Evolutionary conservation across 2,329 filamentous ascomycete genomes (phyloP).

Genomic region (Xylariaceae sp.): DNA sequence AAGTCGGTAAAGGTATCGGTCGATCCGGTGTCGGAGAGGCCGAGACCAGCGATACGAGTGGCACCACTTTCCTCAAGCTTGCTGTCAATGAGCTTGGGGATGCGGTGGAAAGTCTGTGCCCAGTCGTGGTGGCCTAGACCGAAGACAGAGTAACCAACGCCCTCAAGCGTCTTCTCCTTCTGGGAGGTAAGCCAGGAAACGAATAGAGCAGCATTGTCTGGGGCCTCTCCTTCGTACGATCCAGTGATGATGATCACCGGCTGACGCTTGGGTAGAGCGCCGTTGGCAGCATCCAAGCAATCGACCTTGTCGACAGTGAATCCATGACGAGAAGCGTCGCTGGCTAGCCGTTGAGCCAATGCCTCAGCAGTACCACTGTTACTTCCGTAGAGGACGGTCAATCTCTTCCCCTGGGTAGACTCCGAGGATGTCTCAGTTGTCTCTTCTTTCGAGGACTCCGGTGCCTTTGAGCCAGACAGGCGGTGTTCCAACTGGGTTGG

Average conservation of each 20-base stretch:
- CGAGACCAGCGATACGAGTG: constrained; percentile 40
- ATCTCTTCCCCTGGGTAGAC: constrained; percentile 33
- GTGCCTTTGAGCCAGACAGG: constrained; percentile 32
- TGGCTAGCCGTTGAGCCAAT: constrained; percentile 57
- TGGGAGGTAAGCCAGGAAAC: constrained; percentile 58
- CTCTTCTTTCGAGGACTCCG: constrained; percentile 14
- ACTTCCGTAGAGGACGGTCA: constrained; percentile 68
- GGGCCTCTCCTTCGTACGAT: constrained; percentile 68
- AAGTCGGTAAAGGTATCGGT: constrained; percentile 53
- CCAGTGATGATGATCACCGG: constrained; percentile 64
- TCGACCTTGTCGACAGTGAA: constrained; percentile 50
- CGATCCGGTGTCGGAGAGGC: constrained; percentile 47
- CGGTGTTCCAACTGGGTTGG: constrained; percentile 43
- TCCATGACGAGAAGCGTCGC: constrained; percentile 53
- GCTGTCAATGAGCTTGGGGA: constrained; percentile 49
- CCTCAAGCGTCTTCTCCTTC: constrained; percentile 44
- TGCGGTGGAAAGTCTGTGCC: constrained; percentile 48
- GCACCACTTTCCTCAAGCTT: constrained; percentile 44
- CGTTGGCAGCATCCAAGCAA: constrained; percentile 56
- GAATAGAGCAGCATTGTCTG: constrained; percentile 66
- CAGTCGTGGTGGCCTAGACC: constrained; percentile 55
- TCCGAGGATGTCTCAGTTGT: constrained; percentile 8
- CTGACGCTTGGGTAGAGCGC: constrained; percentile 52
- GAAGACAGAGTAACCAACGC: constrained; percentile 62
- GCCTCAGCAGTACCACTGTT: constrained; percentile 71